A percentile compares a stretch with the other conserved stretches of the same genome.
Conservation (phyloP, 257 asterid genomes). For the Galeopsis tetrahit region DNA sequence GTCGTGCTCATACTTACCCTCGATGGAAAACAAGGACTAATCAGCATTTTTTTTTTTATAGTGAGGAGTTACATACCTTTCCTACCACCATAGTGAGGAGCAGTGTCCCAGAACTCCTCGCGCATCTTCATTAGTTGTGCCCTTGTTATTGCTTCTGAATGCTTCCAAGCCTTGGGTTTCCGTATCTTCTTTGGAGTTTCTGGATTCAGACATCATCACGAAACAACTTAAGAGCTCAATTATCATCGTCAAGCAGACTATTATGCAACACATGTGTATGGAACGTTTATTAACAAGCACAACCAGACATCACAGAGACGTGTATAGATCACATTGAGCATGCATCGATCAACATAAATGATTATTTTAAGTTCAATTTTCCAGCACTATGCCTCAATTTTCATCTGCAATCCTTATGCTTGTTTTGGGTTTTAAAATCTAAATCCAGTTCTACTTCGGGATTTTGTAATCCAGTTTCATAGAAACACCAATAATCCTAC, state of each 20-base stretch:
- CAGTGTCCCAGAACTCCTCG: constrained; percentile 84
- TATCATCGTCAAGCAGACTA: constrained; percentile 12
- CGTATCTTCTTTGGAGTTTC: constrained; percentile 60
- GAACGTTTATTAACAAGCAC: constrained; percentile 1
- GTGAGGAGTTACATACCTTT: constrained; percentile 48
- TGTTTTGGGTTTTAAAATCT: too few relatives aligned
- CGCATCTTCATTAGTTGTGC: constrained; percentile 66
- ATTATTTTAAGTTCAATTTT: constrained; percentile 6
- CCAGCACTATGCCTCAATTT: constrained; percentile 10
- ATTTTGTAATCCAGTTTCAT: too few relatives aligned
- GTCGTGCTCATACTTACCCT: too few relatives aligned
- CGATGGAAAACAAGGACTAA: too few relatives aligned
- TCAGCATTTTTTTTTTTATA: too few relatives aligned
- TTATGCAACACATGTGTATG: not conserved
- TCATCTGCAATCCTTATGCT: constrained; percentile 3
- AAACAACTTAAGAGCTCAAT: constrained; percentile 22
- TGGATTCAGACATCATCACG: constrained; percentile 36
- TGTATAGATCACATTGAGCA: not conserved
- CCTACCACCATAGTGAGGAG: constrained; percentile 80
- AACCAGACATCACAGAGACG: constrained; percentile 12
- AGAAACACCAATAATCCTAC: too few relatives aligned
- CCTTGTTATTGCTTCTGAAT: constrained; percentile 63
- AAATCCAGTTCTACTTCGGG: too few relatives aligned
- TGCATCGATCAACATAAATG: not conserved
- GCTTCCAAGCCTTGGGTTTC: constrained; percentile 81